Base-by-base conservation (phyloP, 805 yeast genomes). In the Blastobotrys terrestris region DNA sequence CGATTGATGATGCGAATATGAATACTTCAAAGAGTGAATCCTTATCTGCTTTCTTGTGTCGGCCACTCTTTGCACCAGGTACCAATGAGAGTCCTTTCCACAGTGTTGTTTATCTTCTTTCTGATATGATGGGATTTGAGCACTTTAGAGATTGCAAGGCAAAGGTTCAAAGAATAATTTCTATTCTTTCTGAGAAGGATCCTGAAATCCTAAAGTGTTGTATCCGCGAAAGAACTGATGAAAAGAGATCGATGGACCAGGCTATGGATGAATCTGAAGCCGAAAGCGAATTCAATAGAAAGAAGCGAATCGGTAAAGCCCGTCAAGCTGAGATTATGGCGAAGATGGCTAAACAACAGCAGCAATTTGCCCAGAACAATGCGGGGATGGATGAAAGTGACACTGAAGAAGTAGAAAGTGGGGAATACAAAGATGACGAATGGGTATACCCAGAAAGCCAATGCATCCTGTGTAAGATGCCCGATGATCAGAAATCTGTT, bases 401-500 rank as follows among this genome's bases (percentile, higher is more conserved):
- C 1, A 64, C 60, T 14, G 77, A 71, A 21, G 68, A 63, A 20
- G 62, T 58, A 18, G 72, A 66, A n/a, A 67, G 59, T 15, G 67
- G 56, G 26, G 63, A 55, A 13, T 47, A 49, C 13, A 59, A 54
- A 19, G 44, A 26, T 46, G 53, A 39, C 39, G 61, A 48, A 3
- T 85, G 91, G 92, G 72, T 70, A 39, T 87, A 79, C 60, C 94
- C 95, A 0, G 81, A 80, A 31, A 81, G 81, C 31, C 85, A 81
- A 57, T 89, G 96, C 65, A 83, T 89, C 40, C 70, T 89, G 14
- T 89, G 96, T 65, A 90, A 88, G 59, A 86, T 85, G 80, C 83
- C 88, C 0, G 77, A 83, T 1, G 75, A 75, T 18, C 78, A 78
- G 18, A 77, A 78, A 19, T 87, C 85, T 2, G 78, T 87, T 0